Base-by-base conservation (phyloP, 768 basidiomycete genomes). In the Grammothele lineata region DNA sequence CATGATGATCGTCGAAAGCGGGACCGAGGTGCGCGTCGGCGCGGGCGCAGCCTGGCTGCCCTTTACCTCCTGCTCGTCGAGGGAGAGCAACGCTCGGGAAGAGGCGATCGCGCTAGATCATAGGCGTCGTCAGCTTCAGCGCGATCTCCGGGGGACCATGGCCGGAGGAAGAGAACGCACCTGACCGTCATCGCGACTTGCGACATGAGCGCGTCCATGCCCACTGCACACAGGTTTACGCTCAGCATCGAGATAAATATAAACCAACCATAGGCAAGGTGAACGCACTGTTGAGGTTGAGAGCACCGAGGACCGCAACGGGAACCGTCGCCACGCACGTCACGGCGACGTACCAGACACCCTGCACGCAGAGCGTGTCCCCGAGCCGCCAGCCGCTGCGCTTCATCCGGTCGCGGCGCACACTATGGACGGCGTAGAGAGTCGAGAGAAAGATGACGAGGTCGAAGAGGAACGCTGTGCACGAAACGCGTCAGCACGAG, bases 401-500 rank as follows among this genome's bases (percentile, higher is more conserved):
- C 22, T 37, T n/a, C 24, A 24, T 14, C 14, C 15, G 27, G 17
- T 17, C n/a, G 12, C 22, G 11, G 18, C 25, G 47, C 10, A 39
- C 47, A 17, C 38, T 30, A 17, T 40, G 51, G 21, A 53, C 43
- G 18, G 42, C 51, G 33, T 26, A 41, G 14, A 53, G 21, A 22
- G 51, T 53, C 37, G 43, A 25, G n/a, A 27, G 26, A 3, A 53
- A 37, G 9, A 53, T 53, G 19, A 37, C 42, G 11, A 53, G 33
- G 25, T 53, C 51, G 47, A 44, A 53, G 19, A n/a, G 24, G 39
- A 53, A 40, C 22, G 51, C 51, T 53, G 41, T 34, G 24, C n/a
- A n/a, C n/a, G n/a, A 17, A 33, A 4, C 6, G 27, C 12, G 24
- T 37, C 35, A 36, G 7, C 35, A 19, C 6, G n/a, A 9, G 18